phyloP scores from a whole-genome alignment of 139 green algal species.

The Picochlorum costavermella region DNA sequence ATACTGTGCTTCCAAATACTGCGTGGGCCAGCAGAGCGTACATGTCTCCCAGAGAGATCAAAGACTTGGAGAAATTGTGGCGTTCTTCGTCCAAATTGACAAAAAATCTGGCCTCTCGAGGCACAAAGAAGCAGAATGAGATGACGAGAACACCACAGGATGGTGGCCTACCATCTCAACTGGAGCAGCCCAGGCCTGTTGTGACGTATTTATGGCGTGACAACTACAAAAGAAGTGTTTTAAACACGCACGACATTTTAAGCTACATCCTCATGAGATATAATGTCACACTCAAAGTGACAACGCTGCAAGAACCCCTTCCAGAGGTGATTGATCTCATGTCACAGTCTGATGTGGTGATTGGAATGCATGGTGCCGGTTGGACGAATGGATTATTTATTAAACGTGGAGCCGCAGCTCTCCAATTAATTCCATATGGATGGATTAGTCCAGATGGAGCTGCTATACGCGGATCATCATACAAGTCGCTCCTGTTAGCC shows the following conservation, averaged over 20 bases:
- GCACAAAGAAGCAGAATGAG: background rate
- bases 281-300: constrained; percentile 34
- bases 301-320: constrained; percentile 23
- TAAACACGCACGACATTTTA: constrained; percentile 28
- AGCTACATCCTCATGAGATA: constrained; percentile 25
- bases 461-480: constrained; percentile 12
- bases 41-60: background rate
- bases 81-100: background rate
- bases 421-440: constrained; percentile 27
- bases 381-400: constrained; percentile 38
- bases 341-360: constrained; percentile 26
- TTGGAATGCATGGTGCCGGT: constrained; percentile 23
- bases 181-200: constrained; percentile 17
- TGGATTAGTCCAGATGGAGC: constrained; percentile 19
- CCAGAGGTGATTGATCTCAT: constrained; percentile 26
- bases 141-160: background rate
- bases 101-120: background rate
- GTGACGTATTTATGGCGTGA: constrained; percentile 30
- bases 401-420: constrained; percentile 21
- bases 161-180: background rate
- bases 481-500: constrained; percentile 6
- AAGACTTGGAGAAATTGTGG: background rate
- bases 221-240: constrained; percentile 22
- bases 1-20: background rate
- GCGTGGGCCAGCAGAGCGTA: background rate